A percentile compares a stretch with the other conserved stretches of the same genome.
Evolutionary conservation across 208 protist genomes (phyloP).

Genomic region (Balamuthia mandrillaris): DNA sequence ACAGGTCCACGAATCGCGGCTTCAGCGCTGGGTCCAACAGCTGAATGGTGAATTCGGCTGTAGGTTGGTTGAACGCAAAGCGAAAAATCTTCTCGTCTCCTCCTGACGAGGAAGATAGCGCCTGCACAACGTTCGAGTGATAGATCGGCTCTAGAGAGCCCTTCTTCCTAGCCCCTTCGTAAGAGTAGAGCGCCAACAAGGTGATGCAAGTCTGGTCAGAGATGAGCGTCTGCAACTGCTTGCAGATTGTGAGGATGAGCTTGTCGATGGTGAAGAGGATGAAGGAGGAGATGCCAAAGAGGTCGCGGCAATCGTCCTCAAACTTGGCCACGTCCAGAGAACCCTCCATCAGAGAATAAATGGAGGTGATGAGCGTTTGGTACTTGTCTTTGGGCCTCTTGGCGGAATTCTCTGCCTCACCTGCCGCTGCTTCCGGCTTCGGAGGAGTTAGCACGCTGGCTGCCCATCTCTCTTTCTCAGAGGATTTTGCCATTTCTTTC

Average conservation of each 20-base stretch:
- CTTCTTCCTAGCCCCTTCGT: neutral
- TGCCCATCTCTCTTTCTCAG: constrained; percentile 33
- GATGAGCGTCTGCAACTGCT: constrained; percentile 49
- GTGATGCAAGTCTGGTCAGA: constrained; percentile 38
- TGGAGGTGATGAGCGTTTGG: neutral
- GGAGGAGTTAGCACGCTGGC: neutral
- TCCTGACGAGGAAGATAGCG: constrained; percentile 14
- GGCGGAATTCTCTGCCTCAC: neutral
- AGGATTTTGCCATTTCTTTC: constrained; percentile 43
- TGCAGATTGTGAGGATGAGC: constrained; percentile 44
- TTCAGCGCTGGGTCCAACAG: constrained; percentile 41
- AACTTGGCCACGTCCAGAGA: constrained; percentile 31
- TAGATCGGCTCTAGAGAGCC: constrained; percentile 41
- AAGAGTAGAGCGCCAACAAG: constrained; percentile 42
- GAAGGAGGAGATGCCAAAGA: constrained; percentile 49
- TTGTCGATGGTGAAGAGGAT: constrained; percentile 60
- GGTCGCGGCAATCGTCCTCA: constrained; percentile 55
- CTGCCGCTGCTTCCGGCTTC: neutral
- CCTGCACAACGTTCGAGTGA: constrained; percentile 38
- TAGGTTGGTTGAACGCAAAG: neutral
- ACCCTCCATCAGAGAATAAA: neutral
- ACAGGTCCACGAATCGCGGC: constrained; percentile 28
- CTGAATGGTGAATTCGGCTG: constrained; percentile 41
- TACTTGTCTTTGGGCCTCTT: neutral
- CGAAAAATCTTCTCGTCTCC: neutral